These are phyloP conservation scores for Plasmodium gonderi DNA, from an alignment of 169 alveolate genomes.

Conservation along the genomic window DNA sequence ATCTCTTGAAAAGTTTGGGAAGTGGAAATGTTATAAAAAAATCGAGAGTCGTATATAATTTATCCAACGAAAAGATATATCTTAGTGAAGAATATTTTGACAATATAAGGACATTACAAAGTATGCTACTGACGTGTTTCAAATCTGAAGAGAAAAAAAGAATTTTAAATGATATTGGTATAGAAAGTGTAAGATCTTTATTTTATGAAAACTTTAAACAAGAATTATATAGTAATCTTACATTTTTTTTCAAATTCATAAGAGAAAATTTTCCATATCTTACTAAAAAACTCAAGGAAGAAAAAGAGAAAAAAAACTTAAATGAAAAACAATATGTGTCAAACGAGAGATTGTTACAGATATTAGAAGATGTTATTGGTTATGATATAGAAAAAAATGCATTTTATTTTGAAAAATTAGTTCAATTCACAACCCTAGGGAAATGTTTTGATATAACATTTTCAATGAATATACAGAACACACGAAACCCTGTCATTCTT, in stretches of 20 bases:
- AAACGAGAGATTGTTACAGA: background rate
- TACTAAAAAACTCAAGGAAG: background rate
- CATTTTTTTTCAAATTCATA: constrained; percentile 6
- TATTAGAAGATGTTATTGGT: constrained; percentile 19
- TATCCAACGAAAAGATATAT: background rate
- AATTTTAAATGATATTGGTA: background rate
- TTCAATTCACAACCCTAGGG: background rate
- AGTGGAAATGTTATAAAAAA: background rate
- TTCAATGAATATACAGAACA: background rate
- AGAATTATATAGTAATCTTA: constrained; percentile 6
- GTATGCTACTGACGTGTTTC: background rate
- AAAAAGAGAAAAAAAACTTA: constrained; percentile 6
- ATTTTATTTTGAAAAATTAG: background rate
- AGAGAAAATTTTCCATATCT: constrained; percentile 10
- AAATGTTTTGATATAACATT: background rate
- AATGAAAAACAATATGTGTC: background rate
- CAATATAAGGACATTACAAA: constrained; percentile 3
- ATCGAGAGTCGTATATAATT: background rate
- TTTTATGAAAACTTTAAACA: constrained; percentile 32
- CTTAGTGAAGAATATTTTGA: constrained; percentile 1
- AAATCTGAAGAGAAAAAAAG: background rate
- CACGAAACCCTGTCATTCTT: background rate
- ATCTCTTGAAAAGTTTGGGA: background rate
- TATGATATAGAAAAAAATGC: constrained; percentile 22
- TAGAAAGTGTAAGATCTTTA: background rate